Evolutionary conservation across 345 rosid species (phyloP).

Genomic region (Mercurialis annua): DNA sequence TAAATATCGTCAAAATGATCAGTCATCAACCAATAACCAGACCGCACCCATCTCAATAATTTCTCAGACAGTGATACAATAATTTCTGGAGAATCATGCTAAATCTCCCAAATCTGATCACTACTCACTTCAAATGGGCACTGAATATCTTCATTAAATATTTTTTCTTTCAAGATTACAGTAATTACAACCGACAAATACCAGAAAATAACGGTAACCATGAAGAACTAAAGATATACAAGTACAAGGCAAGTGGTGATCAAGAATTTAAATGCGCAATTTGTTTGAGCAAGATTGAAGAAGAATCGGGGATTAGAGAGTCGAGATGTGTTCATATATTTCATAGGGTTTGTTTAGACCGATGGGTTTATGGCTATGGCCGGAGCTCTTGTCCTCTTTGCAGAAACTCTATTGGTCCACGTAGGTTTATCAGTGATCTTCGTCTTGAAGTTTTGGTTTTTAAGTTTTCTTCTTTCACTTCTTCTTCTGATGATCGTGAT

Average conservation of each 20-base stretch:
- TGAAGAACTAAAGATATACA: not conserved
- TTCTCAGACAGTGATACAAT: too few species aligned
- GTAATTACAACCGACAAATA: not conserved
- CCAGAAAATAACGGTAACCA: not conserved
- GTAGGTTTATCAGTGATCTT: not conserved
- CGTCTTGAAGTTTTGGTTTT: constrained; percentile 15
- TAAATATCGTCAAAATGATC: too few species aligned
- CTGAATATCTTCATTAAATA: not conserved
- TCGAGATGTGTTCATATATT: constrained; percentile 38
- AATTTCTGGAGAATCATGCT: not conserved
- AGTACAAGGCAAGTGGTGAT: not conserved
- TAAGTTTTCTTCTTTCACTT: constrained; percentile 1
- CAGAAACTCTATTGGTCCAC: constrained; percentile 21
- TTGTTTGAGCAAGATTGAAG: constrained; percentile 27
- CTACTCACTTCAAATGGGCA: constrained; percentile 1
- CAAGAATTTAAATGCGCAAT: constrained; percentile 21
- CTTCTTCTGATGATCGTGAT: constrained; percentile 7
- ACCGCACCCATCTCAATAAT: too few species aligned
- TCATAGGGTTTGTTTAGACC: constrained; percentile 38
- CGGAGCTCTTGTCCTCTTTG: constrained; percentile 40
- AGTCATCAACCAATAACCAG: too few species aligned
- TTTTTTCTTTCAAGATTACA: not conserved
- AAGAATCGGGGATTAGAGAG: constrained; percentile 30
- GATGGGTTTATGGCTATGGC: constrained; percentile 19
- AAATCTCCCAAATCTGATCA: not conserved